A percentile compares a stretch with the other conserved stretches of the same genome.
Evolutionary conservation across 305 asterid species (phyloP).

Genomic region (Andrographis paniculata): DNA sequence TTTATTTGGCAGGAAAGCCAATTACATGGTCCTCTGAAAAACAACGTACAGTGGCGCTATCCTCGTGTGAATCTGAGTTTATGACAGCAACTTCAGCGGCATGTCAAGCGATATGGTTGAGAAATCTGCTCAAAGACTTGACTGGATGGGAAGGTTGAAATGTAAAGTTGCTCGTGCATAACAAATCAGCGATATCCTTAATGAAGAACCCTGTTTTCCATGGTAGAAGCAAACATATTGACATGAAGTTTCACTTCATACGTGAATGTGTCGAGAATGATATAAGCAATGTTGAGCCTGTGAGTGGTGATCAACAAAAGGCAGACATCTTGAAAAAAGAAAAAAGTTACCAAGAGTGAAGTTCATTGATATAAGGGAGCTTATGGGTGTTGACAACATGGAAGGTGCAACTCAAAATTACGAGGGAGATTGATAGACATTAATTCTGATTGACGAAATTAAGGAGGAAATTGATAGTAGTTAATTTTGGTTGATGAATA

Average conservation of each 20-base stretch:
- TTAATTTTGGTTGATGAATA: too few species aligned
- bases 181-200: not conserved
- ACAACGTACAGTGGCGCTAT: not conserved
- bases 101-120: slow-evolving; percentile 2
- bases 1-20: not conserved
- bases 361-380: not conserved
- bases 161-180: not conserved
- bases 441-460: too few species aligned
- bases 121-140: not conserved
- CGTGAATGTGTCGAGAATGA: not conserved
- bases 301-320: not conserved
- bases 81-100: not conserved
- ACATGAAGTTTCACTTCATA: not conserved
- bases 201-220: slow-evolving; percentile 3
- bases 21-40: not conserved
- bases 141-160: not conserved
- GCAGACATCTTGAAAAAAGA: slow-evolving; percentile 1
- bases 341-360: not conserved
- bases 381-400: too few species aligned
- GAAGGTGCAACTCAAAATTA: too few species aligned
- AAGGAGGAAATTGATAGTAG: too few species aligned
- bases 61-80: slow-evolving; percentile 2
- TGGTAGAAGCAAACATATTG: slow-evolving; percentile 1
- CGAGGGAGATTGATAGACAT: too few species aligned
- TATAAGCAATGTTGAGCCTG: not conserved